Percentiles rank a stretch among this genome's conserved stretches.
These are phyloP conservation scores for Globisporangium irregulare DNA, from an alignment of 352 stramenopile genomes.

Conservation along the genomic window DNA sequence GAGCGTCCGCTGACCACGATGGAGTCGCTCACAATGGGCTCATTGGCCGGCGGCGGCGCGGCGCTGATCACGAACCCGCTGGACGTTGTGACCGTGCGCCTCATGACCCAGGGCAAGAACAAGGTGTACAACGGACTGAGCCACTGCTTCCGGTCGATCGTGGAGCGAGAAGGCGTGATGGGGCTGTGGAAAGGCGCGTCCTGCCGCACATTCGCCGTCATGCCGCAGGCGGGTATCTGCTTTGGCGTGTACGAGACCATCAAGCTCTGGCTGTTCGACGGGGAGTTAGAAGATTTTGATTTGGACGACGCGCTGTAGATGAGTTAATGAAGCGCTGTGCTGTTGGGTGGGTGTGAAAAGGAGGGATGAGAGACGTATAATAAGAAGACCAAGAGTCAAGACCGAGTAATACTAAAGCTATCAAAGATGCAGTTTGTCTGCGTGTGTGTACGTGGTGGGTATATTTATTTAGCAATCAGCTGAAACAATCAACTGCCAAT, in stretches of 20 bases:
- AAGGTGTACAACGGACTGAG: conserved; percentile 57
- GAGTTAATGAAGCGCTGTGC: neutral
- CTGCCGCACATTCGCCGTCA: conserved; percentile 68
- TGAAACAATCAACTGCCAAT: too few species aligned
- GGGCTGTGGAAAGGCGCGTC: conserved; percentile 72
- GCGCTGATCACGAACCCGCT: conserved; percentile 81
- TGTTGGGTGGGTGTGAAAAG: neutral
- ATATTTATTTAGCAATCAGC: neutral
- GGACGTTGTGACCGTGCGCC: conserved; percentile 72
- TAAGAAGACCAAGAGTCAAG: neutral
- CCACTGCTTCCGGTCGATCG: conserved; percentile 58
- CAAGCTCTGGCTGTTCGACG: conserved; percentile 66
- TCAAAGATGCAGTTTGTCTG: neutral
- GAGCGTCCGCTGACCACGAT: conserved; percentile 42
- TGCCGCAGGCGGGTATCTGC: conserved; percentile 78
- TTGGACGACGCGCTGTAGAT: conserved; percentile 34
- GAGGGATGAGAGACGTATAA: conserved; percentile 6
- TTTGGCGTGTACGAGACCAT: conserved; percentile 87
- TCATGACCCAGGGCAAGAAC: conserved; percentile 81
- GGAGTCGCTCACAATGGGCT: conserved; percentile 59
- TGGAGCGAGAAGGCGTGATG: conserved; percentile 46
- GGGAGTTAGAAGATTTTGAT: conserved; percentile 68
- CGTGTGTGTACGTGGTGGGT: neutral
- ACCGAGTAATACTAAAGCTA: conserved; percentile 14
- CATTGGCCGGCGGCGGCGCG: conserved; percentile 51